Evolutionary conservation across 306 rosid genomes (phyloP).

Genomic region (Sechiopsis laciniata): DNA sequence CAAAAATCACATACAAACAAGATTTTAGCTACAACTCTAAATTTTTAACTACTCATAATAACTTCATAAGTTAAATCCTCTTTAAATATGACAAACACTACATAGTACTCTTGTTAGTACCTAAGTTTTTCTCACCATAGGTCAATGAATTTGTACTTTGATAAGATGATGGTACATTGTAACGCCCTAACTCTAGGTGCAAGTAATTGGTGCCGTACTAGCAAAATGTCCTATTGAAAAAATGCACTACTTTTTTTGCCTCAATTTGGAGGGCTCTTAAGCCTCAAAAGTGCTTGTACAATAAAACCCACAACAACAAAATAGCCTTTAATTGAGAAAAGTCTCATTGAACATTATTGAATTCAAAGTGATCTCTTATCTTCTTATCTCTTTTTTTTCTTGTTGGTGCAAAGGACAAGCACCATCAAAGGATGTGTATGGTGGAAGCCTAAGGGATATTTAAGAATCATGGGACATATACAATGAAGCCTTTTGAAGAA

Average conservation of each 20-base stretch:
- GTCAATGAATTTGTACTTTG: neutral
- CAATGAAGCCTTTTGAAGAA: slow-evolving; percentile 11
- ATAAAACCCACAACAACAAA: neutral
- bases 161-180: neutral
- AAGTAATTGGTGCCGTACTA: neutral
- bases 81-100: too few relatives aligned
- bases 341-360: neutral
- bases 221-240: neutral
- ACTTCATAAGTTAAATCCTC: too few relatives aligned
- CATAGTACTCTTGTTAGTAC: too few relatives aligned
- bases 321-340: neutral
- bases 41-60: too few relatives aligned
- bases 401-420: slow-evolving; percentile 13
- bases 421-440: neutral
- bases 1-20: too few relatives aligned
- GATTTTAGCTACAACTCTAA: too few relatives aligned
- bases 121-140: too few relatives aligned
- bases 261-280: neutral
- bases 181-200: neutral
- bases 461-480: neutral
- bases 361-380: neutral
- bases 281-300: slow-evolving; percentile 4
- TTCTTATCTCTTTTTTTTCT: neutral
- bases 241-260: neutral
- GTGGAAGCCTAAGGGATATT: neutral